Conservation (phyloP, 2,329 filamentous ascomycete genomes). For the Hymenoscyphus repandus region DNA sequence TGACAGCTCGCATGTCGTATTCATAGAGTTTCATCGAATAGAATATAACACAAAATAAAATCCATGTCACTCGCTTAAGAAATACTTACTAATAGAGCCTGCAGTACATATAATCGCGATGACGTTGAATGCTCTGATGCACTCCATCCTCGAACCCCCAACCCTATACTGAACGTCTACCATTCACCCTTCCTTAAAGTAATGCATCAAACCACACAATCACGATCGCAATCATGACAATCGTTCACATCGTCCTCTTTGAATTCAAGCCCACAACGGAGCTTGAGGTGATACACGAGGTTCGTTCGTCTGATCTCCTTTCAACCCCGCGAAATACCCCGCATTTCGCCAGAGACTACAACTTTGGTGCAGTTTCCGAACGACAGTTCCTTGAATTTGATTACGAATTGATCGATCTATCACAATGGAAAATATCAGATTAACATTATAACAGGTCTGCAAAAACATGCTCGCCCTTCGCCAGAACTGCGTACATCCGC, state of each 20-base stretch:
- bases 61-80: too few relatives aligned
- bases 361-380: neutral
- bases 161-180: neutral
- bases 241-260: constrained; percentile 63
- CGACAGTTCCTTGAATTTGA: neutral
- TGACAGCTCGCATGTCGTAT: too few relatives aligned
- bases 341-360: neutral
- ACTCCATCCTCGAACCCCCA: too few relatives aligned
- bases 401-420: too few relatives aligned
- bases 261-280: constrained; percentile 52
- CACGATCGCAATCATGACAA: neutral
- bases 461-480: constrained; percentile 51
- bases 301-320: constrained; percentile 33
- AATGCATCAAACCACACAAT: neutral
- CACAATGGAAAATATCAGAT: neutral
- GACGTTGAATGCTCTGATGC: too few relatives aligned
- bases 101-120: too few relatives aligned
- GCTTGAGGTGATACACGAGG: constrained; percentile 48
- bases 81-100: too few relatives aligned
- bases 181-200: neutral
- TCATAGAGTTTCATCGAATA: too few relatives aligned
- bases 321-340: constrained; percentile 3
- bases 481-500: constrained; percentile 54
- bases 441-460: constrained; percentile 41
- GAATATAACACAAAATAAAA: too few relatives aligned